Percentiles rank a stretch among this genome's conserved stretches.
Evolutionary conservation across 2,329 filamentous ascomycete species (phyloP).

Genomic region (Albifimbria verrucaria): DNA sequence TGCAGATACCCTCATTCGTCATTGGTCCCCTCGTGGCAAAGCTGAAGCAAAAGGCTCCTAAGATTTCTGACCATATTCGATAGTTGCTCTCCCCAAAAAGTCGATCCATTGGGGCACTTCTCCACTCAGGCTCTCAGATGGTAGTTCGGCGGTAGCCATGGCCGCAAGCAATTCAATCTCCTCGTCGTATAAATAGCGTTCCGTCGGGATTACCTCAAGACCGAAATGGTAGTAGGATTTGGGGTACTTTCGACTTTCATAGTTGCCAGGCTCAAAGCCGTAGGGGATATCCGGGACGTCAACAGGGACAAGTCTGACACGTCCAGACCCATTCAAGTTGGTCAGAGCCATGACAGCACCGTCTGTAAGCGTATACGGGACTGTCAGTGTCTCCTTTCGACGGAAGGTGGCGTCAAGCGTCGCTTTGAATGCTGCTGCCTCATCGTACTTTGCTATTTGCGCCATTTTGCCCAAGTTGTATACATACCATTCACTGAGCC

Average conservation of each 20-base stretch:
- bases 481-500: conserved; percentile 57
- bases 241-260: conserved; percentile 66
- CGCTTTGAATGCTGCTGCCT: conserved; percentile 58
- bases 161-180: conserved; percentile 39
- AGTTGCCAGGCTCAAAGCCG: conserved; percentile 68
- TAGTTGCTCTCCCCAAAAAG: conserved; percentile 59
- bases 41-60: conserved; percentile 60
- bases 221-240: conserved; percentile 64
- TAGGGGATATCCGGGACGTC: conserved; percentile 62
- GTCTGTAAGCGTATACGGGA: conserved; percentile 59
- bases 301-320: conserved; percentile 49
- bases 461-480: conserved; percentile 55
- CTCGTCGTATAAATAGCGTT: conserved; percentile 56
- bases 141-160: conserved; percentile 35
- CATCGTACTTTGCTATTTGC: conserved; percentile 50
- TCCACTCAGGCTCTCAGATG: conserved; percentile 35
- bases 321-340: conserved; percentile 60
- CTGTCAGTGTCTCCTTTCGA: conserved; percentile 33
- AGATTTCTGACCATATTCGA: conserved; percentile 61
- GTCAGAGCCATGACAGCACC: conserved; percentile 64
- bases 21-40: conserved; percentile 61
- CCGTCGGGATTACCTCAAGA: conserved; percentile 59
- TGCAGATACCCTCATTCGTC: conserved; percentile 48
- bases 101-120: conserved; percentile 71
- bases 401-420: conserved; percentile 56